Evolutionary conservation across 495 filamentous ascomycete species (phyloP), one percentile per base, ranked within the genome.

Genomic region (Apodospora peruviana): DNA sequence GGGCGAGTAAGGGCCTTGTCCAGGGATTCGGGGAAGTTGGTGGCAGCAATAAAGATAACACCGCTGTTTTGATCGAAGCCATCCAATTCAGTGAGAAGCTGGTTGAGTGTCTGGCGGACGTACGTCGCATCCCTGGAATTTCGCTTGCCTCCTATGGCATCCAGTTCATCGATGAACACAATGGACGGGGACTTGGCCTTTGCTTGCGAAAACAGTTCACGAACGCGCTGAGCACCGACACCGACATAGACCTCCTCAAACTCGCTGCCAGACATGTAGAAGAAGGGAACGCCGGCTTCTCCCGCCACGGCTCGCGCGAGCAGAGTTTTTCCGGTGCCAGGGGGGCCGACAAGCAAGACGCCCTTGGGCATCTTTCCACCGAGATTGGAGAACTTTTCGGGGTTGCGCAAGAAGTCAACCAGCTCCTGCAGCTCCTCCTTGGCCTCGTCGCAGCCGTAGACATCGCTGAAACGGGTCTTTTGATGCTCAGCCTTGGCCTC

Each of bases 241-340:
- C 93, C 93, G 20, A 98, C 94, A 59, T 96, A 98, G 35, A 98
- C 86, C 66, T 98, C 93, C 60, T 98, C 93, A 61, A 98, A 98
- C 65, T 98, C 94, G 48, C 87, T 91, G 22, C 93, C 93, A 56
- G 94, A 97, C 91, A 98, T 96, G 77, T 93, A 97, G 78, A 96
- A 98, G 79, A 96, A 97, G 1, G 93, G 93, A 18, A 97, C 94
- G 49, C 93, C 93, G 37, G 93, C 90, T 73, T 98, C 93, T 22
- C 93, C 93, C 45, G 93, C 93, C 43, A 98, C 93, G 10, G 93
- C 93, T 55, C 94, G 87, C 49, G 93, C 93, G 47, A 98, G 80
- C 35, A 98, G 78, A n/a, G 93, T 98, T 69, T 98, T 98, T 69
- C 93, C 93, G 43, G 93, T 98, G 69, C 93, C 93, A 25, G 93